A percentile compares a stretch with the other conserved stretches of the same genome.
Evolutionary conservation across 2,329 filamentous ascomycete species (phyloP).

Genomic region (Dothistroma pini): DNA sequence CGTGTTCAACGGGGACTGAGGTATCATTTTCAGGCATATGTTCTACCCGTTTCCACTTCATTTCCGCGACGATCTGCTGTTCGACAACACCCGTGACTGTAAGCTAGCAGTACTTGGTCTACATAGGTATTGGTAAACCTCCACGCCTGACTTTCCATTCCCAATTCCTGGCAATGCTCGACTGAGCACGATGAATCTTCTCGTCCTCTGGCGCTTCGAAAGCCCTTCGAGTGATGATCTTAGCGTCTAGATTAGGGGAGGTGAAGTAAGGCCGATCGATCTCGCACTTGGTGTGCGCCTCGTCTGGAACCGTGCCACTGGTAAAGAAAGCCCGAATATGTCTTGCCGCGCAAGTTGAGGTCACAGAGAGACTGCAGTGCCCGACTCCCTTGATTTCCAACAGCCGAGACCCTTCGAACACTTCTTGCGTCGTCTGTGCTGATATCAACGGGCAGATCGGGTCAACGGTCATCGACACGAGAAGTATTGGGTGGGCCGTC

Average conservation of each 20-base stretch:
- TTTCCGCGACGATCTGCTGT: too few relatives aligned
- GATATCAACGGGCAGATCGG: conserved; percentile 23
- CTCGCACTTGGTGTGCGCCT: conserved; percentile 18
- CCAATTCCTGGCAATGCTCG: too few relatives aligned
- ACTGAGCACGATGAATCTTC: too few relatives aligned
- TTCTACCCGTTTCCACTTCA: too few relatives aligned
- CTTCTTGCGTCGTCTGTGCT: conserved; percentile 14
- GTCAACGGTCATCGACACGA: conserved; percentile 22
- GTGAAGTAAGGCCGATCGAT: conserved; percentile 23
- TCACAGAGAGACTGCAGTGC: conserved; percentile 20
- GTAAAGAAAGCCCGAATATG: conserved; percentile 22
- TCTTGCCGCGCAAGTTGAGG: conserved; percentile 22
- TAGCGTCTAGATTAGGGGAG: conserved; percentile 22
- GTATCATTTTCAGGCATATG: too few relatives aligned
- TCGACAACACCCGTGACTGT: too few relatives aligned
- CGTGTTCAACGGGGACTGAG: too few relatives aligned
- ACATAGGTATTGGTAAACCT: too few relatives aligned
- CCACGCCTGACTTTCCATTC: too few relatives aligned
- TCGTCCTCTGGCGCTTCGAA: conserved; percentile 4
- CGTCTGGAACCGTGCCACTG: conserved; percentile 18
- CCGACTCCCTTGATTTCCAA: conserved; percentile 23
- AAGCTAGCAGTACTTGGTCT: too few relatives aligned
- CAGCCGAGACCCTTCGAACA: conserved; percentile 17
- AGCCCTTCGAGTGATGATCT: conserved; percentile 14
- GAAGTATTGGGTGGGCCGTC: conserved; percentile 20